Evolutionary conservation across 1,284 basidiomycete species (phyloP), one percentile per base, ranked within the genome.

Genomic region (Ustilago vetiveriae): DNA sequence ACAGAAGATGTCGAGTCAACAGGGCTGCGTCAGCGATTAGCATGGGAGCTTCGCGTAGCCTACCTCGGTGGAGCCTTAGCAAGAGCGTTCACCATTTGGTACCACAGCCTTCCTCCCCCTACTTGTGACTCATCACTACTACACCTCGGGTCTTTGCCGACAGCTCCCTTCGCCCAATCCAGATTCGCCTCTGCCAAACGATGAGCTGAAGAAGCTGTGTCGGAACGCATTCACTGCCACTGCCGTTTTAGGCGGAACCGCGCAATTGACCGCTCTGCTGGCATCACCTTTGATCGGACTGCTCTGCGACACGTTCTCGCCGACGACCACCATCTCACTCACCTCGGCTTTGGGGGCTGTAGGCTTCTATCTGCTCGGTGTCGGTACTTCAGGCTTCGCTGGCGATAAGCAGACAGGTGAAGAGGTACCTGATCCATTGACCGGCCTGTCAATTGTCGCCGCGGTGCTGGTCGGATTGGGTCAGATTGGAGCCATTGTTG

Each of bases 61-160:
- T 76, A 76, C 30, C 51, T 76, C 10, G 71, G 74, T 7, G 74
- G 74, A 6, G 62, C 63, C 5, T 48, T 76, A 24, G 74, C 74
- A 7, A 38, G 74, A 36, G 67, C 66, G 0, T 66, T 64, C 48
- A 75, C 74, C 4, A 75, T n/a, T 75, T n/a, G 74, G 62, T 33
- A 75, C 72, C 0, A 75, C 74, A 10, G 69, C 74, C 11, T 74
- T 76, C 44, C 42, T 76, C n/a, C 74, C 74, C 14, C 54, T 76
- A n/a, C 54, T 74, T 11, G 56, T 76, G 24, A 52, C 68, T n/a
- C 57, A 68, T 33, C 56, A 71, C 56, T 76, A 66, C 50, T 76
- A 76, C 57, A 55, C 52, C 1, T 74, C 74, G 19, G 68, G 68
- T 0, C 43, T 58, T 0, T 76, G 74, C 33, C 59, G 56, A 33